Conservation (phyloP, 2,329 filamentous ascomycete species). For the Diplodia intermedia region DNA sequence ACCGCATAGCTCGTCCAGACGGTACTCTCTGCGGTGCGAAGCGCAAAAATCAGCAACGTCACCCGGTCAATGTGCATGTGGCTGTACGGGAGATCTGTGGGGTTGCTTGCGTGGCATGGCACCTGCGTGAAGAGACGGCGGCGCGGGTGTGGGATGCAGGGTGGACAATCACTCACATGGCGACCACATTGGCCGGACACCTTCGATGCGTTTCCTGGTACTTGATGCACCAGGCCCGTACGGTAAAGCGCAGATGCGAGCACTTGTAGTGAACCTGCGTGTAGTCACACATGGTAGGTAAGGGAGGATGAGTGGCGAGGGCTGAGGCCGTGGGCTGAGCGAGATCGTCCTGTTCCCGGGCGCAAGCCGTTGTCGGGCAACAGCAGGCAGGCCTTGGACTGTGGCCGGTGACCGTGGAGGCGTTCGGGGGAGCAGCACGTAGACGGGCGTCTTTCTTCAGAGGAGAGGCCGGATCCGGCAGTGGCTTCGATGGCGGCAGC, state of each 20-base stretch:
- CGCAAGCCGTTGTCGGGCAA: not conserved
- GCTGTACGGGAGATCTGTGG: conserved; percentile 18
- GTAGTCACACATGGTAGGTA: conserved; percentile 62
- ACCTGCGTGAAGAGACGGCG: conserved; percentile 26
- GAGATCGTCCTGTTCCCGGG: not conserved
- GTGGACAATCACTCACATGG: conserved; percentile 48
- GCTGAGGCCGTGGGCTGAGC: conserved; percentile 11
- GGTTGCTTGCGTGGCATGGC: conserved; percentile 28
- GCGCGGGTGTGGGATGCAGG: conserved; percentile 7
- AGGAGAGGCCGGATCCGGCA: not conserved
- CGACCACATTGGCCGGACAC: conserved; percentile 63
- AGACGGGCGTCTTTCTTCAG: not conserved
- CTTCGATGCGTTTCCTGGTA: conserved; percentile 62
- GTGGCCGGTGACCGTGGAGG: not conserved
- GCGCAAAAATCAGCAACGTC: conserved; percentile 5
- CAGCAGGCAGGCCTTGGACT: not conserved
- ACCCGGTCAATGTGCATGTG: conserved; percentile 7
- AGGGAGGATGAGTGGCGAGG: conserved; percentile 7
- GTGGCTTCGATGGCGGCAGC: not conserved
- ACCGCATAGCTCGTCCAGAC: conserved; percentile 58
- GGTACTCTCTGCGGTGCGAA: conserved; percentile 45
- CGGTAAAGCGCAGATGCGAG: conserved; percentile 62
- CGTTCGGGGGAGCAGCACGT: not conserved
- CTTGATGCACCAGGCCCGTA: conserved; percentile 63
- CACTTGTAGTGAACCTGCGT: conserved; percentile 65